Conservation (phyloP, 2,329 filamentous ascomycete genomes). For the Bimuria novae-zelandiae region DNA sequence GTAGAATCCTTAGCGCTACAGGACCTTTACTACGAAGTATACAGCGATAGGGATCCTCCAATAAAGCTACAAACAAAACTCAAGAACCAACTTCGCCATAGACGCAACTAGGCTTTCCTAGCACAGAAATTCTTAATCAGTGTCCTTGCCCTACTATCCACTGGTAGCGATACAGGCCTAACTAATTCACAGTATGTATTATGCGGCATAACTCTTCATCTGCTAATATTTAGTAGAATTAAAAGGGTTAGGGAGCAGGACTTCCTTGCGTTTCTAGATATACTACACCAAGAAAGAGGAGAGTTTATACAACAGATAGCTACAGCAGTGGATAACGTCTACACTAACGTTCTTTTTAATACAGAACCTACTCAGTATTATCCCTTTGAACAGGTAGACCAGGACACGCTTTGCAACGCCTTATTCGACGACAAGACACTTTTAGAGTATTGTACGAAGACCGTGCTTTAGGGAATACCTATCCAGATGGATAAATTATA, state of each 20-base stretch:
- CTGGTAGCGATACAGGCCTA: background rate
- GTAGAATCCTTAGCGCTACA: background rate
- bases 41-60: background rate
- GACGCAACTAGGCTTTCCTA: background rate
- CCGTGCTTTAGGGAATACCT: too few relatives aligned
- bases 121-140: background rate
- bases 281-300: background rate
- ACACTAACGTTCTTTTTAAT: background rate
- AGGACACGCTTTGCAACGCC: background rate
- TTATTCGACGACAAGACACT: background rate
- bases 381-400: background rate
- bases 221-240: background rate
- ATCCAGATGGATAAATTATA: too few relatives aligned
- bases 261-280: background rate
- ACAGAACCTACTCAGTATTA: background rate
- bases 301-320: background rate
- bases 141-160: background rate
- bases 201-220: background rate
- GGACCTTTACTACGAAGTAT: background rate
- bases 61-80: background rate
- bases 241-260: background rate
- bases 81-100: background rate
- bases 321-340: background rate
- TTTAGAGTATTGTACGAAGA: background rate
- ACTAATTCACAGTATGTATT: background rate